These are phyloP conservation scores for Oidiodendron maius DNA, from an alignment of 495 filamentous ascomycete genomes.

Conservation along the genomic window DNA sequence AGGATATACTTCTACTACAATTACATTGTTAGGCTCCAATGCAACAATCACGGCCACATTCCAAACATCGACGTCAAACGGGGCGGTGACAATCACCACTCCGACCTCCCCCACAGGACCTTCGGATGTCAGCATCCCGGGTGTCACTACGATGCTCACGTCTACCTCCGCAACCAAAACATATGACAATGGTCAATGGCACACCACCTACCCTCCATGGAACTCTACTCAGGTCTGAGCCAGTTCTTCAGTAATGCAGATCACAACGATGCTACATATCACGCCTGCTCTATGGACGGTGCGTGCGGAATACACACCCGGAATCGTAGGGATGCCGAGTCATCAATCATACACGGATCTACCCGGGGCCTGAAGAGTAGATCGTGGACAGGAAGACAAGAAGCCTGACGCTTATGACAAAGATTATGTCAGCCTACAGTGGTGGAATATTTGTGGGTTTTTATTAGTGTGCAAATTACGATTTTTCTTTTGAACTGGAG, in stretches of 20 bases:
- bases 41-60: not conserved
- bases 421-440: too few species aligned
- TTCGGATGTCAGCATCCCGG: too few species aligned
- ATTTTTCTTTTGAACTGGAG: not conserved
- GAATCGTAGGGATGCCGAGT: too few species aligned
- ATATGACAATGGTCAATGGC: conserved; percentile 24
- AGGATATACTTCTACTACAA: too few species aligned
- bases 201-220: conserved; percentile 23
- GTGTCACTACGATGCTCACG: not conserved
- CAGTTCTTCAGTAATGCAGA: not conserved
- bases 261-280: too few species aligned
- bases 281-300: too few species aligned
- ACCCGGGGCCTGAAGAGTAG: too few species aligned
- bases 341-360: too few species aligned
- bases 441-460: not conserved
- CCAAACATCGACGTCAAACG: not conserved
- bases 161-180: conserved; percentile 7
- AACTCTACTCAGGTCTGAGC: conserved; percentile 8
- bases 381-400: not conserved
- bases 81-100: not conserved
- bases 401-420: too few species aligned
- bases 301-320: too few species aligned
- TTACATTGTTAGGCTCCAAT: not conserved
- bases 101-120: not conserved
- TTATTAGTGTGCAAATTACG: not conserved